These are phyloP conservation scores for Aspergillus udagawae DNA, from an alignment of 2,329 filamentous ascomycete genomes.

Conservation along the genomic window DNA sequence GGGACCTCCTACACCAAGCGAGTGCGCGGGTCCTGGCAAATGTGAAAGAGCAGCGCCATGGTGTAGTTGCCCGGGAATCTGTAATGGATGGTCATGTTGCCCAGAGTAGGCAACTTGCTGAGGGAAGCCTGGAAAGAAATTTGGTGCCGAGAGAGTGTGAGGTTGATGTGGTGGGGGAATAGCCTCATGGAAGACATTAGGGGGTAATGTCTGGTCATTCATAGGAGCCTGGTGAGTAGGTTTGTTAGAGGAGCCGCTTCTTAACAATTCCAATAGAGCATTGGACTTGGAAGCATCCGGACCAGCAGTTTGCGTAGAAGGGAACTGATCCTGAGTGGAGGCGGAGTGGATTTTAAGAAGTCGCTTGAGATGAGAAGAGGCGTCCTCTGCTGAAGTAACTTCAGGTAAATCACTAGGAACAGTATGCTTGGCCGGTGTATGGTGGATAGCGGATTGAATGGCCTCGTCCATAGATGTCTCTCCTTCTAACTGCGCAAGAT, in stretches of 20 bases:
- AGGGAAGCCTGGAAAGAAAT: slow-evolving; percentile 38
- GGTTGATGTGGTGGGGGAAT: slow-evolving; percentile 54
- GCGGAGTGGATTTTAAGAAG: slow-evolving; percentile 37
- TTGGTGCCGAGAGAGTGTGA: slow-evolving; percentile 42
- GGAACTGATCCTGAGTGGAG: slow-evolving; percentile 9
- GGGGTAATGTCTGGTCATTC: slow-evolving; percentile 51
- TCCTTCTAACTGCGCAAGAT: slow-evolving; percentile 44
- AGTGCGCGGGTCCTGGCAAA: slow-evolving; percentile 10
- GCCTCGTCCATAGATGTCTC: slow-evolving; percentile 60
- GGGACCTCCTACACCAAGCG: slow-evolving; percentile 4
- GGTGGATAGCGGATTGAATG: slow-evolving; percentile 15
- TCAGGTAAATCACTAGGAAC: slow-evolving; percentile 40
- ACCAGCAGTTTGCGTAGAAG: slow-evolving; percentile 15
- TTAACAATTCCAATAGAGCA: slow-evolving; percentile 55
- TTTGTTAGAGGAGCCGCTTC: slow-evolving; percentile 35
- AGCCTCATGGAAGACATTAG: slow-evolving; percentile 50
- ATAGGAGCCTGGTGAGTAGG: slow-evolving; percentile 20
- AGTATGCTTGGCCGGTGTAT: slow-evolving; percentile 18
- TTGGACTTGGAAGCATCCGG: slow-evolving; percentile 44
- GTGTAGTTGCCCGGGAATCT: slow-evolving; percentile 15
- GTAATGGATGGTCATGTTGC: slow-evolving; percentile 28
- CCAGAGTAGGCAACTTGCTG: slow-evolving; percentile 27
- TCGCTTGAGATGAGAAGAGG: slow-evolving; percentile 51
- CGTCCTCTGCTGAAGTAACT: slow-evolving; percentile 38
- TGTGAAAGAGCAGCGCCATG: slow-evolving; percentile 11